These are phyloP conservation scores for Russula brevipes DNA, from an alignment of 768 basidiomycete genomes.

Conservation along the genomic window DNA sequence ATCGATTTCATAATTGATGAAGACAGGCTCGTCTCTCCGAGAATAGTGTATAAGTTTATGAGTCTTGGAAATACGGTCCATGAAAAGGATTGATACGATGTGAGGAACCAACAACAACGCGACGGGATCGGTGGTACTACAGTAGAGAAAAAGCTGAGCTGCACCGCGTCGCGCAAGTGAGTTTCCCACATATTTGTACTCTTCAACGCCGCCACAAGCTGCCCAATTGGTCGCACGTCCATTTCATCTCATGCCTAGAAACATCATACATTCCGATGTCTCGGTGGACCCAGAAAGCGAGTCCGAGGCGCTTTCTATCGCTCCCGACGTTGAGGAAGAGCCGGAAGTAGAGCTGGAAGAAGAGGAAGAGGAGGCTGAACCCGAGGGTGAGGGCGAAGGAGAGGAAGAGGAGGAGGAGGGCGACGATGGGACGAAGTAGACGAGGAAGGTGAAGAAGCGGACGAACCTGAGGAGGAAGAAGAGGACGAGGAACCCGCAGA, in stretches of 20 bases:
- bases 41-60: too few species aligned
- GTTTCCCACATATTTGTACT: background rate
- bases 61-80: too few species aligned
- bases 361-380: constrained; percentile 29
- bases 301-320: constrained; percentile 18
- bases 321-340: constrained; percentile 35
- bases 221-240: background rate
- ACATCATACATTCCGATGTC: constrained; percentile 24
- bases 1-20: too few species aligned
- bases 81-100: too few species aligned
- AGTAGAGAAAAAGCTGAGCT: too few species aligned
- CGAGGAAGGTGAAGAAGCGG: constrained; percentile 11
- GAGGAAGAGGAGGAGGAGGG: constrained; percentile 39
- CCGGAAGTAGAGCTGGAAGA: constrained; percentile 39
- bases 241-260: constrained; percentile 15
- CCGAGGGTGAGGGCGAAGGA: constrained; percentile 37
- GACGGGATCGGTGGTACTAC: too few species aligned
- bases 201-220: background rate
- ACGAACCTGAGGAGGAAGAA: constrained; percentile 21
- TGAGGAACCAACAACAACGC: too few species aligned
- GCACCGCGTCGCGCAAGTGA: background rate
- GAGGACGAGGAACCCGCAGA: constrained; percentile 25
- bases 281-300: constrained; percentile 23
- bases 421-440: constrained; percentile 34
- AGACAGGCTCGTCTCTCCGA: too few species aligned